Evolutionary conservation across 164 flowering plant genomes (phyloP).

Genomic region (Litsea cubeba): DNA sequence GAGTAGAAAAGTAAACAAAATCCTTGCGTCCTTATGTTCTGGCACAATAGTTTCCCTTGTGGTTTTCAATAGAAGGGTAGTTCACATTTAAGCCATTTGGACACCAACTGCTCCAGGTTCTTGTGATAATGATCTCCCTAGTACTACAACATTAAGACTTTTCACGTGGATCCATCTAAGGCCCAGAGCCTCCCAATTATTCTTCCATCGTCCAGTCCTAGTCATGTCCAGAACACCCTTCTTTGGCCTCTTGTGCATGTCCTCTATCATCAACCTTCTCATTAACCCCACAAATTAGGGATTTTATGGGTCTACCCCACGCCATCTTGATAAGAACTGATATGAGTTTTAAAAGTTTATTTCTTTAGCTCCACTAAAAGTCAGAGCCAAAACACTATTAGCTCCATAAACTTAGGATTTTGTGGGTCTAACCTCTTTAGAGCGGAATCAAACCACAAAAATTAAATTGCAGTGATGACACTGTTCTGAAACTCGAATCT

Average conservation of each 20-base stretch:
- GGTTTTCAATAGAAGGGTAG: not conserved
- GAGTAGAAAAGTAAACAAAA: not conserved
- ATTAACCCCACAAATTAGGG: constrained; percentile 4
- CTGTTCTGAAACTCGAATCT: too few species aligned
- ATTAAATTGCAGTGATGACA: too few species aligned
- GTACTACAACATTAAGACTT: not conserved
- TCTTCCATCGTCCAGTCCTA: not conserved
- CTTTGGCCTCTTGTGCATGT: not conserved
- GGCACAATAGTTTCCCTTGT: too few species aligned
- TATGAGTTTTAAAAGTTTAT: not conserved
- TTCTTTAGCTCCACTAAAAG: not conserved
- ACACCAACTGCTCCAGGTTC: not conserved
- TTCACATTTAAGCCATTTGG: not conserved
- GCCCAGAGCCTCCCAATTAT: not conserved
- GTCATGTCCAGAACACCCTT: not conserved
- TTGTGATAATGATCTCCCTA: too few species aligned
- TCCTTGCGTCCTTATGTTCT: not conserved
- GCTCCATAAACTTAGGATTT: not conserved
- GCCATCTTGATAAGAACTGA: not conserved
- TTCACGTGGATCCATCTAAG: not conserved
- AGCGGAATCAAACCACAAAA: too few species aligned
- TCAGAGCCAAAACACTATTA: not conserved
- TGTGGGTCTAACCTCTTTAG: not conserved
- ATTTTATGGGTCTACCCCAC: not conserved
- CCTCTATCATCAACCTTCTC: not conserved